Base-by-base conservation (phyloP, 495 filamentous ascomycete species). In the Halenospora varia region DNA sequence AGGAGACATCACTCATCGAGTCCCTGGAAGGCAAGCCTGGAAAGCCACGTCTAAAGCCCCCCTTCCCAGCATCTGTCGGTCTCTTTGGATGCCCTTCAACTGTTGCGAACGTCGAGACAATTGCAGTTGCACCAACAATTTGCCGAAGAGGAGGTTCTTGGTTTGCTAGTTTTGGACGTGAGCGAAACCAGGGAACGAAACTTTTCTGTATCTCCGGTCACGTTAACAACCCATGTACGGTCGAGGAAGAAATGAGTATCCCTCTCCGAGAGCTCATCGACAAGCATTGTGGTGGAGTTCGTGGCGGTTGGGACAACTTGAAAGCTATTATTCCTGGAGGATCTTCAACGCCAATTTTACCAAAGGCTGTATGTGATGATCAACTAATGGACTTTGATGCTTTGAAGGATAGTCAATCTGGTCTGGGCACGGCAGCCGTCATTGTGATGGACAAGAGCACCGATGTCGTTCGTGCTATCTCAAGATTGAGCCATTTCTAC, bases 351-450 rank as follows among this genome's bases (percentile, higher is more conserved):
- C 94, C 94, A 19, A 92, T 98, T 65, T 79, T 98, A 48, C 92
- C 94, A 54, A 93, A 89, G 76, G 70, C 71, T 40, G 75, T 94
- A 46, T 96, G 92, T 68, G 90, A 96, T 68, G 83, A 95, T 68
- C 92, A 97, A 75, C 77, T 97, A 44, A 98, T 98, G 94, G 94
- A 98, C 74, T 98, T 97, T 70, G 94, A 98, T 71, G 93, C 89
- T 18, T 82, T 98, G 53, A 98, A 98, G 81, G 94, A 97, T 76
- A 92, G 85, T 61, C 94, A 98, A 71, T 90, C 89, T 42, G 94
- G 94, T 80, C 84, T 98, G 10, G 94, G 94, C 57, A 98, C 94
- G n/a, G 94, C 94, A 4, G 94, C 94, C 54, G 92, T 97, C 68
- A 95, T 98, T 70, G 94, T 98, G 66, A 95, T 98, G 88, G 95